These are phyloP conservation scores for Vigna trinervia DNA, from an alignment of 306 rosid species.

Conservation along the genomic window DNA sequence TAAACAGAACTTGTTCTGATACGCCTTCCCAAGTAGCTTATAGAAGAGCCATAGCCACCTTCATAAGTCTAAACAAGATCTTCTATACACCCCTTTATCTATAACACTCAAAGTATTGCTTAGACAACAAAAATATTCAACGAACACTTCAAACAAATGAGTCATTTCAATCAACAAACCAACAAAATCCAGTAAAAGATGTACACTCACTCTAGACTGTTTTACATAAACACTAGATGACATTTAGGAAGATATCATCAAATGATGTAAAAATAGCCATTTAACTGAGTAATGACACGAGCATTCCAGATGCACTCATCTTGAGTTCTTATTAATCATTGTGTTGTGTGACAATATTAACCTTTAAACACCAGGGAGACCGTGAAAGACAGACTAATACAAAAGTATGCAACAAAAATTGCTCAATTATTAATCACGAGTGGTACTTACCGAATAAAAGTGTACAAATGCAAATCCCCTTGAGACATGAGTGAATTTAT, in stretches of 20 bases:
- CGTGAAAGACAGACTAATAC: neutral
- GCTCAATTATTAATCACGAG: constrained; percentile 31
- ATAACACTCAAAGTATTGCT: constrained; percentile 1
- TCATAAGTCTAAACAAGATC: neutral
- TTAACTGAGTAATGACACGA: neutral
- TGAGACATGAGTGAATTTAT: constrained; percentile 97
- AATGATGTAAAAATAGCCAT: constrained; percentile 10
- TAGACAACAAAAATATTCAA: too few relatives aligned
- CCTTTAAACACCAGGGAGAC: constrained; percentile 1
- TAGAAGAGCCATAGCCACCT: neutral
- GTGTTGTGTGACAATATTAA: constrained; percentile 3
- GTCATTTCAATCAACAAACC: too few relatives aligned
- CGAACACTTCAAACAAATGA: too few relatives aligned
- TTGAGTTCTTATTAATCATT: neutral
- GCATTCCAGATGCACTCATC: neutral
- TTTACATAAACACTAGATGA: constrained; percentile 7
- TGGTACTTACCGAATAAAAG: constrained; percentile 82
- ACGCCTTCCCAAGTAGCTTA: neutral
- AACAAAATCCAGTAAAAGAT: too few relatives aligned
- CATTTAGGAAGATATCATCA: neutral
- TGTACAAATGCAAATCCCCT: constrained; percentile 98
- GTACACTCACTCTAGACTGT: neutral
- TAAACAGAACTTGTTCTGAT: too few relatives aligned
- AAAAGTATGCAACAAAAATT: constrained; percentile 21
- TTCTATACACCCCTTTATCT: neutral